Evolutionary conservation across 768 basidiomycete species (phyloP), one percentile per base, ranked within the genome.

Genomic region (Amanita muscaria): DNA sequence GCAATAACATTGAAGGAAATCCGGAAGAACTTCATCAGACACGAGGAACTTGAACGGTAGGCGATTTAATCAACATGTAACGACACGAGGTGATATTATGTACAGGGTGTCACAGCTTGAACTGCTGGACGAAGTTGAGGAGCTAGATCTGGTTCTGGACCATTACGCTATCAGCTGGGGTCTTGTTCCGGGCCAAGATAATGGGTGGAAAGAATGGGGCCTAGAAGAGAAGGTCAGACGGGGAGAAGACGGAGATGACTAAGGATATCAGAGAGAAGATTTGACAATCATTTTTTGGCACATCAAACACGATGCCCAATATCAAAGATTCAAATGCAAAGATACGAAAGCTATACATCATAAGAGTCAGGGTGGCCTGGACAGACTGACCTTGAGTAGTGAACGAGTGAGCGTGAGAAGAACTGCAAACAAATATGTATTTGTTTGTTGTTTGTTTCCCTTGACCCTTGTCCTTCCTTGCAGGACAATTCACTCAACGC

Each of bases 121-220:
- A 58, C 72, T 88, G 62, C 72, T 99, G 4, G 94, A 98, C 57
- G 93, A 99, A 62, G 69, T 91, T 7, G 94, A 99, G 61, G 94
- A 98, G 62, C 72, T 99, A 15, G 85, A 92, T 46, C 73, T 99
- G 4, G 86, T 98, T 1, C 66, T 96, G 23, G 72, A 72, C 2
- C 93, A 98, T 58, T 98, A 98, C 60, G 88, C 83, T 11, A 76
- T 97, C 43, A 80, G 83, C 0, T 97, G 91, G 91, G 72, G 73
- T 1, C 37, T 38, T 67, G 23, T 53, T 53, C 39, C 27, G 61
- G 21, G 29, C 53, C 23, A 53, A 53, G 24, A 22, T 51, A 7
- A 49, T 47, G 7, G 38, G 44, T 19, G 70, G 69, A 54, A 50
- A 10, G 43, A 53, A 21, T 70, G 70, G 70, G 63, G 66, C 5